Base-by-base conservation (phyloP, 2,329 filamentous ascomycete species). In the Pyrenophora graminea region DNA sequence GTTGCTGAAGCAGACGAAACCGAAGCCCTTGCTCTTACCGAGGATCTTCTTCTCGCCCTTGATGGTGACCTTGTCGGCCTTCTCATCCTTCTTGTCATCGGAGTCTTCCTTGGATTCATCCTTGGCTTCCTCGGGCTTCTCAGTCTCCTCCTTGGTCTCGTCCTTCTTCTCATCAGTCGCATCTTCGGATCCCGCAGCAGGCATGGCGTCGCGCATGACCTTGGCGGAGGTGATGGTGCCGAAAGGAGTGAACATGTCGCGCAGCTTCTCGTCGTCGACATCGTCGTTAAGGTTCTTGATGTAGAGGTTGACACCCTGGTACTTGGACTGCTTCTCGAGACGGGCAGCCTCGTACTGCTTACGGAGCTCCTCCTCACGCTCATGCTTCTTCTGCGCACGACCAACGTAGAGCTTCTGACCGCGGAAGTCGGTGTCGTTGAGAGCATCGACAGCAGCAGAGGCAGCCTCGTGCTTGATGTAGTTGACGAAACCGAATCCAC, bases 1-100 rank as follows among this genome's bases (percentile, higher is more conserved):
- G 83, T 96, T 97, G 85, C 90, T 94, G 83, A 99, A 99, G 89
- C 94, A 99, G 72, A 99, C 94, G 77, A 99, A 99, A 69, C 94
- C 94, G 75, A 99, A 99, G 75, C 94, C 94, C 84, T 97, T 99
- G 88, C 91, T 96, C 89, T 97, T 97, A 76, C 94, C 94, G 55
- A 96, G 83, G 45, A 80, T 74, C 75, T 83, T 85, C 79, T 85
- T 85, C 69, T 83, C 79, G 48, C 79, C 73, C 74, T 83, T 82
- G 63, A 80, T 79, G 63, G 77, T 80, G 67, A 80, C 75, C 66
- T 79, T 77, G 61, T 77, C 73, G 53, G 82, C 77, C 55, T 79
- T 78, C 7, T 81, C 76, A 37, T 80, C 79, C 56, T 83, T 86
- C 76, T 82, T 83, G 59, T 85, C 82, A 27, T 77, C 71, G 68